These are phyloP conservation scores for Barnettozyma pratensis DNA, from an alignment of 805 yeast genomes.

Conservation along the genomic window DNA sequence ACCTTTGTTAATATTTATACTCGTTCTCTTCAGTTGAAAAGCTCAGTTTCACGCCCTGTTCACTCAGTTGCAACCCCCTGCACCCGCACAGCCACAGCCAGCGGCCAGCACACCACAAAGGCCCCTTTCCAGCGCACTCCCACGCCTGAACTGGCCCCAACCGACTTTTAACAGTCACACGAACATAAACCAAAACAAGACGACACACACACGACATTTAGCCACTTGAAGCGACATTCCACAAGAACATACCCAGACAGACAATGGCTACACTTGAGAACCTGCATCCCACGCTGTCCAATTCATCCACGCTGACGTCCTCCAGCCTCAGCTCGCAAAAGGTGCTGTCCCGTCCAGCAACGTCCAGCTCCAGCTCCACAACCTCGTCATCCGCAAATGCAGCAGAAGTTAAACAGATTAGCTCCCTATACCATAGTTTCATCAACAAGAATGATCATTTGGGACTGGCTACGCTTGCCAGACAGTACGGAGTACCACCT, in stretches of 20 bases:
- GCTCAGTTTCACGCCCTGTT: too few relatives aligned
- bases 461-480: conserved; percentile 72
- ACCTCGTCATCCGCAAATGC: conserved; percentile 7
- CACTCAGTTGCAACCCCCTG: too few relatives aligned
- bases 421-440: conserved; percentile 50
- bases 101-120: background rate
- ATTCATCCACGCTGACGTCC: conserved; percentile 11
- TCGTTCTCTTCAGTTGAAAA: too few relatives aligned
- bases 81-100: too few relatives aligned
- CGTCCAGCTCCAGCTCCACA: conserved; percentile 7
- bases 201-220: conserved; percentile 4
- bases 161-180: conserved; percentile 7
- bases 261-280: conserved; percentile 10
- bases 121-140: background rate
- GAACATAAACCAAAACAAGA: background rate
- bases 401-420: conserved; percentile 10
- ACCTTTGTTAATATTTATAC: too few relatives aligned
- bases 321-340: conserved; percentile 1
- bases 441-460: conserved; percentile 59
- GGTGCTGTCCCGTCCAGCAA: conserved; percentile 1
- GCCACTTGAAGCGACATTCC: background rate
- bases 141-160: background rate
- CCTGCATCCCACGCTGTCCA: conserved; percentile 17
- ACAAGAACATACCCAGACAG: too few relatives aligned
- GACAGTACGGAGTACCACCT: conserved; percentile 85